Evolutionary conservation across 2,329 filamentous ascomycete species (phyloP), one percentile per base, ranked within the genome.

Genomic region (Ophiocordyceps robertsii): DNA sequence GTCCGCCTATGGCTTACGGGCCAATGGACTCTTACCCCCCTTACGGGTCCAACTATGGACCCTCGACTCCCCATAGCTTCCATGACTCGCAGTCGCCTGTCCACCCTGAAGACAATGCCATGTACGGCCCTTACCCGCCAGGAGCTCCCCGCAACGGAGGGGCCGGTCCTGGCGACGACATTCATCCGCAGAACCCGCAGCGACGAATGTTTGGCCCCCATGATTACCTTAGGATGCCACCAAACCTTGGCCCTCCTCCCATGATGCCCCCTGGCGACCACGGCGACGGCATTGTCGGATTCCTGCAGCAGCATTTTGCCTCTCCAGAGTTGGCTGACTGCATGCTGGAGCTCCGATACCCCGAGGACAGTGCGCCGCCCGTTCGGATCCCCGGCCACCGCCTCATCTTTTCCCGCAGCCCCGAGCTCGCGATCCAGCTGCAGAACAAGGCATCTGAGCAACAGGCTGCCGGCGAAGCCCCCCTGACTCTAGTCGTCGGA

Each of bases 71-170:
- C 4, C 75, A 75, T 47, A 80, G 75, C 56, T 77, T 76, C 51
- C 76, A 77, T 43, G 75, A 70, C 31, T 80, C 77, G 3, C 76
- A 78, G 46, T 68, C 73, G 31, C 77, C 75, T 2, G 65, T 60
- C 6, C 66, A 68, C 37, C 64, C 61, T 14, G 69, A 68, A 33
- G 68, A 72, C 12, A 63, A 60, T 29, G 63, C 60, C 43, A 55
- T 65, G 42, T 63, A 59, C 42, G 60, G 57, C 24, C 67, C 65
- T 46, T 65, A 62, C 35, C 53, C 60, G 40, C 52, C 62, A 27
- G 60, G 56, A 24, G 63, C 61, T 24, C 59, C 56, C 36, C 60
- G 62, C n/a, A 71, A 62, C 33, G 62, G 62, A 6, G 49, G 46
- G 1, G 43, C 48, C 16, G 54, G 52, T 3, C 50, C 49, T 6